phyloP scores from a whole-genome alignment of 2,329 filamentous ascomycete genomes.

The Colletotrichum cereale region DNA sequence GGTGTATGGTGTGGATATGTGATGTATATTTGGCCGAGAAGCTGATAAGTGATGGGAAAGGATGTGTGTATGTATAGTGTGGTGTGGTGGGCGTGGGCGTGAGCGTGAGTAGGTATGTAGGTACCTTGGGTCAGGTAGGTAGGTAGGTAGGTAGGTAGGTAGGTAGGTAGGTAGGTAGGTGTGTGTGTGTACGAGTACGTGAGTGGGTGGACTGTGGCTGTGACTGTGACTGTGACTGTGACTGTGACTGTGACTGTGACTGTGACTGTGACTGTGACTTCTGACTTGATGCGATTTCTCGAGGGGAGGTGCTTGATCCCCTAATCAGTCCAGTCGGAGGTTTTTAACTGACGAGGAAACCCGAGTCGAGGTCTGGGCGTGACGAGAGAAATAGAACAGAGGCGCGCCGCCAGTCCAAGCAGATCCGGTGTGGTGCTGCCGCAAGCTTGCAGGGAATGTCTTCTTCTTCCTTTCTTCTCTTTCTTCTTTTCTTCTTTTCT shows the following conservation, averaged over 20 bases:
- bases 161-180: neutral
- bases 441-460: conserved; percentile 20
- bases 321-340: conserved; percentile 16
- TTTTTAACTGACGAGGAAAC: conserved; percentile 1
- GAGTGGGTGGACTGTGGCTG: conserved; percentile 9
- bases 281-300: conserved; percentile 16
- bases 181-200: neutral
- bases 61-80: neutral
- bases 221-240: conserved; percentile 17
- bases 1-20: conserved; percentile 14
- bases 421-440: conserved; percentile 12
- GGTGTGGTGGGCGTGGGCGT: neutral
- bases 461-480: neutral
- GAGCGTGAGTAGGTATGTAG: neutral
- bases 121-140: neutral
- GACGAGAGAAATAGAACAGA: neutral
- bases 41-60: conserved; percentile 39
- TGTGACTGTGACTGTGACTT: conserved; percentile 18
- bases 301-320: conserved; percentile 11
- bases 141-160: conserved; percentile 9
- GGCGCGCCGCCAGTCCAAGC: conserved; percentile 23
- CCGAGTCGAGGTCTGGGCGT: neutral
- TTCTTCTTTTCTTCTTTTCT: neutral
- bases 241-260: conserved; percentile 21
- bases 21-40: conserved; percentile 40